Base-by-base conservation (phyloP, 2,329 filamentous ascomycete genomes). In the Chrysosporium keratinophilum region DNA sequence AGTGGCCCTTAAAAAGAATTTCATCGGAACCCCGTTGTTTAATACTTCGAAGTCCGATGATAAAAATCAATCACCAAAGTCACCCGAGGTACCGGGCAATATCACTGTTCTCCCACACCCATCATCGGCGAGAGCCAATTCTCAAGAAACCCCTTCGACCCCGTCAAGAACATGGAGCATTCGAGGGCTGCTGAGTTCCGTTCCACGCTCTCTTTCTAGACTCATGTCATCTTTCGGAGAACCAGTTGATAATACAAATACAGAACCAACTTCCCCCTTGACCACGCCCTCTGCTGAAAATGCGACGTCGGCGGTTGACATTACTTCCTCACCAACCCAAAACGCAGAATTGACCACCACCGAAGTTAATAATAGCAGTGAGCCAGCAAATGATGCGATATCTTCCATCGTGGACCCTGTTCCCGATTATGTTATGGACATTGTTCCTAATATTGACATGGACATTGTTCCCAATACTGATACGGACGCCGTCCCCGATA, bases 11-110 rank as follows among this genome's bases (percentile, higher is more conserved):
- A 59, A 58, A 20, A 57, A 63, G 47, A 69, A 67, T 11, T 62
- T 63, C 4, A 64, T 69, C 28, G 59, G 67, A 17, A 62, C 58
- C n/a, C 69, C 69, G 3, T 54, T 69, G 10, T 68, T 65, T 42
- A 66, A 65, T 14, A 54, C 69, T 31, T 63, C 67, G 14, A 54
- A 67, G 39, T 57, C 66, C 6, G 54, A 69, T n/a, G 61, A 62
- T 15, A 64, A 69, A 55, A 61, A 60, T 20, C 62, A 65, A 37
- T 58, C 63, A 14, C 50, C 45, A 19, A 45, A 51, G 41, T 44
- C 40, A 45, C 50, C 45, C 14, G 37, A 43, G 14, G 28, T 23
- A n/a, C 45, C 45, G n/a, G n/a, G n/a, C n/a, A n/a, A n/a, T n/a
- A n/a, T n/a, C n/a, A n/a, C n/a, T n/a, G n/a, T n/a, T n/a, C n/a